phyloP scores from a whole-genome alignment of 2,329 filamentous ascomycete genomes.

The Scortechinia acanthostroma region DNA sequence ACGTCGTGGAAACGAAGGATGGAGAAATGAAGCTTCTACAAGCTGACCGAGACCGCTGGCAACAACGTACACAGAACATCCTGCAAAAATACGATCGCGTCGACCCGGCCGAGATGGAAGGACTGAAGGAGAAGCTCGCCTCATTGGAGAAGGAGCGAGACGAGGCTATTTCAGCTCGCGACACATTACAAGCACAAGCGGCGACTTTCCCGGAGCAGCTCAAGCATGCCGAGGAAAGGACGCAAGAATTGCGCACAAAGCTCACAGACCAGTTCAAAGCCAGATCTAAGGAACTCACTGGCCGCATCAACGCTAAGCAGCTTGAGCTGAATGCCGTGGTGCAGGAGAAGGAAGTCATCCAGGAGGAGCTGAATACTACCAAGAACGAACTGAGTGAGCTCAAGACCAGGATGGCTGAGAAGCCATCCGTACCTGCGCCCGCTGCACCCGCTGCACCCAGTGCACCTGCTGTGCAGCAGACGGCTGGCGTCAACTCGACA shows the following conservation, averaged over 20 bases:
- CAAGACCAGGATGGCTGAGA: constrained; percentile 57
- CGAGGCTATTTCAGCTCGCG: constrained; percentile 35
- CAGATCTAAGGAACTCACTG: constrained; percentile 41
- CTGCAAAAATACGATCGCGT: constrained; percentile 92
- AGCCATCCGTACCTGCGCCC: constrained; percentile 36
- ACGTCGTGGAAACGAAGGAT: constrained; percentile 72
- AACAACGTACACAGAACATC: constrained; percentile 91
- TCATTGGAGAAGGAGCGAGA: constrained; percentile 60
- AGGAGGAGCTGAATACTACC: constrained; percentile 24
- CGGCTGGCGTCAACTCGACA: constrained; percentile 16
- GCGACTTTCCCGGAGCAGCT: constrained; percentile 11
- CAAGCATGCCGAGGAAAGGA: constrained; percentile 27
- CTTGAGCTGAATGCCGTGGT: constrained; percentile 61
- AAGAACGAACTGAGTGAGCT: constrained; percentile 40
- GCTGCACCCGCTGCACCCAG: constrained; percentile 12
- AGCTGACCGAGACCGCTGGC: constrained; percentile 88
- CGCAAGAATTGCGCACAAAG: constrained; percentile 41
- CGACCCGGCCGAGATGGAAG: constrained; percentile 86
- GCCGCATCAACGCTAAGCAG: constrained; percentile 42
- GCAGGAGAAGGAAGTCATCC: constrained; percentile 62
- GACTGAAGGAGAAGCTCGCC: constrained; percentile 72
- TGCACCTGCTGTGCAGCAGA: constrained; percentile 10
- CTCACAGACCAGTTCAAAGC: constrained; percentile 59
- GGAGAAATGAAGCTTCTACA: constrained; percentile 84
- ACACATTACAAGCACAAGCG: constrained; percentile 43